These are phyloP conservation scores for Nothopassalora personata DNA, from an alignment of 2,329 filamentous ascomycete species.

Conservation along the genomic window DNA sequence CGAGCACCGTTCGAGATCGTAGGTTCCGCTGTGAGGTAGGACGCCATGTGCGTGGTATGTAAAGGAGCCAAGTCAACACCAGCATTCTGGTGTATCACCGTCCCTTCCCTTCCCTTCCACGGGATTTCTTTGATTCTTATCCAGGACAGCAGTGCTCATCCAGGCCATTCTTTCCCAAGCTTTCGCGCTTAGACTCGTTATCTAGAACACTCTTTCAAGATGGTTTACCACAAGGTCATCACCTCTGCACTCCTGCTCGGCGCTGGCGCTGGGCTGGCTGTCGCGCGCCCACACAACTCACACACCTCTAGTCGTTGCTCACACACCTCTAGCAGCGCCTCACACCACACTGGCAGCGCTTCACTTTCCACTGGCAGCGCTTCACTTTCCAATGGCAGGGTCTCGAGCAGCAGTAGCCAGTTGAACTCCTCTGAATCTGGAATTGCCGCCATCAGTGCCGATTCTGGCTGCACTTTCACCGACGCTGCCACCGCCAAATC, in stretches of 20 bases:
- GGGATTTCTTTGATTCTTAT: slow-evolving; percentile 6
- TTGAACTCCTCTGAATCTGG: not conserved
- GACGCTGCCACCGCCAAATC: slow-evolving; percentile 20
- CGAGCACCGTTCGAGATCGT: not conserved
- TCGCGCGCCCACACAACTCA: slow-evolving; percentile 12
- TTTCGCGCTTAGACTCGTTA: not conserved
- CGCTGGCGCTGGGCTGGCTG: slow-evolving; percentile 15
- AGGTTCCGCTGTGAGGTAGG: not conserved
- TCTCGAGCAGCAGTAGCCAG: not conserved
- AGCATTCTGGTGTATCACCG: slow-evolving; percentile 6
- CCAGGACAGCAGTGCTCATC: slow-evolving; percentile 14
- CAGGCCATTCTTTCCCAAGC: slow-evolving; percentile 11
- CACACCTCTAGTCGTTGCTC: not conserved
- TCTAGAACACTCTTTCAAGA: slow-evolving; percentile 9
- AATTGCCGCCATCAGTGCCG: slow-evolving; percentile 4
- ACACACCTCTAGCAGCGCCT: not conserved
- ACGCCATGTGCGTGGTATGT: slow-evolving; percentile 7
- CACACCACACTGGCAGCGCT: slow-evolving; percentile 6
- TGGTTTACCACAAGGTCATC: slow-evolving; percentile 17
- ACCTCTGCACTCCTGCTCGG: slow-evolving; percentile 14
- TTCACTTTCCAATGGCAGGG: not conserved
- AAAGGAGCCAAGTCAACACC: slow-evolving; percentile 12
- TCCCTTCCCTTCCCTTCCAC: slow-evolving; percentile 6
- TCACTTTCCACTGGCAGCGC: slow-evolving; percentile 5
- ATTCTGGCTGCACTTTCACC: slow-evolving; percentile 18